Conservation (phyloP, 805 yeast species). For the Hanseniaspora hatyaiensis region DNA sequence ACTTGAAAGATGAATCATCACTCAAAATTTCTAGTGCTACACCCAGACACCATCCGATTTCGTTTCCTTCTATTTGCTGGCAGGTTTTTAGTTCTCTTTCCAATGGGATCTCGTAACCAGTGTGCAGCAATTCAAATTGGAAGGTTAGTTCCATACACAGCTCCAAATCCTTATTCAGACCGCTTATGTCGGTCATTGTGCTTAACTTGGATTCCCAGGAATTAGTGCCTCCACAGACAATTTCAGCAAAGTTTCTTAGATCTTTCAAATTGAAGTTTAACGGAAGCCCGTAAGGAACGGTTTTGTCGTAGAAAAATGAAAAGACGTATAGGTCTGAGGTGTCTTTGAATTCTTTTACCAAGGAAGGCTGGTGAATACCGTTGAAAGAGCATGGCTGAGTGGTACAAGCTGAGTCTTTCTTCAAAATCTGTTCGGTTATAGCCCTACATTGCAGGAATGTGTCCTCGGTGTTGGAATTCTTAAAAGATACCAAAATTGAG, state of each 20-base stretch:
- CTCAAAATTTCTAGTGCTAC: conserved; percentile 88
- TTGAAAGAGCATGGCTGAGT: conserved; percentile 85
- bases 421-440: conserved; percentile 68
- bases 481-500: conserved; percentile 45
- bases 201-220: conserved; percentile 58
- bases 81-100: conserved; percentile 86
- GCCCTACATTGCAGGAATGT: conserved; percentile 77
- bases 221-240: conserved; percentile 74
- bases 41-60: conserved; percentile 97
- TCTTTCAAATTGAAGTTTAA: conserved; percentile 75
- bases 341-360: conserved; percentile 61
- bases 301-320: conserved; percentile 90
- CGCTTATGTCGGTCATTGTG: conserved; percentile 57
- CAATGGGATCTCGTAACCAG: conserved; percentile 93
- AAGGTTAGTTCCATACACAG: conserved; percentile 91
- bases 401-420: conserved; percentile 69
- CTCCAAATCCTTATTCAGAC: conserved; percentile 67
- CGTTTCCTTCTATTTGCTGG: conserved; percentile 74
- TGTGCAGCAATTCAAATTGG: conserved; percentile 79
- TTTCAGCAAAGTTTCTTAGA: conserved; percentile 63
- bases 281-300: conserved; percentile 92
- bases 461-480: conserved; percentile 41
- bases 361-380: conserved; percentile 93
- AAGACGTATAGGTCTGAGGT: conserved; percentile 74
- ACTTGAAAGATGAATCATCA: conserved; percentile 26